These are phyloP conservation scores for Pichia rugopelliculosa DNA, from an alignment of 805 yeast species.

Conservation along the genomic window DNA sequence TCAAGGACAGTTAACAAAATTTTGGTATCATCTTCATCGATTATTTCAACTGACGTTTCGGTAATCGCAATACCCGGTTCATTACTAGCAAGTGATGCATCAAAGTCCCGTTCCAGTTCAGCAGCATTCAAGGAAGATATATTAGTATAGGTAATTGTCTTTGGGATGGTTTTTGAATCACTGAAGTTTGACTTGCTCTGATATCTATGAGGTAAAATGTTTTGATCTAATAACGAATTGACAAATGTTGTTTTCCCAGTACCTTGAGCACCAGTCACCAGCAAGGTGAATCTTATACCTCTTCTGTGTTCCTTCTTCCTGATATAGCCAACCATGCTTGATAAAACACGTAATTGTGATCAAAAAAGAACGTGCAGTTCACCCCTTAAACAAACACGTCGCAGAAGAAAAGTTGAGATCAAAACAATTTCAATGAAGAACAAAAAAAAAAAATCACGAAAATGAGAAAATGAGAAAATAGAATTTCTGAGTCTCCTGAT, in stretches of 20 bases:
- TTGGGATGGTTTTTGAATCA: constrained; percentile 25
- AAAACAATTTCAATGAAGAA: background rate
- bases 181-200: constrained; percentile 18
- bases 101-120: constrained; percentile 52
- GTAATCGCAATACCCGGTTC: constrained; percentile 77
- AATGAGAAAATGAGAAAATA: background rate
- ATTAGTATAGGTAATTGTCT: constrained; percentile 53
- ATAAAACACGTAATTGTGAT: background rate
- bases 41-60: constrained; percentile 51
- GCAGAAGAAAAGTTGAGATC: background rate
- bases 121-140: constrained; percentile 51
- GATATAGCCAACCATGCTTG: constrained; percentile 24
- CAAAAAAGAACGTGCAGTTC: background rate
- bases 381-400: background rate
- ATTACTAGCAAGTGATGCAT: constrained; percentile 49
- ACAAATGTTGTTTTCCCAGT: constrained; percentile 74
- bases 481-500: background rate
- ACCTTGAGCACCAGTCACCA: constrained; percentile 69
- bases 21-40: constrained; percentile 54
- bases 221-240: constrained; percentile 57
- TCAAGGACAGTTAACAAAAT: constrained; percentile 48
- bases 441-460: background rate
- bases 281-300: constrained; percentile 65
- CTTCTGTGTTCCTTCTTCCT: constrained; percentile 63
- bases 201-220: constrained; percentile 53